These are phyloP conservation scores for Euphorbia peplus DNA, from an alignment of 345 rosid species.

Conservation along the genomic window DNA sequence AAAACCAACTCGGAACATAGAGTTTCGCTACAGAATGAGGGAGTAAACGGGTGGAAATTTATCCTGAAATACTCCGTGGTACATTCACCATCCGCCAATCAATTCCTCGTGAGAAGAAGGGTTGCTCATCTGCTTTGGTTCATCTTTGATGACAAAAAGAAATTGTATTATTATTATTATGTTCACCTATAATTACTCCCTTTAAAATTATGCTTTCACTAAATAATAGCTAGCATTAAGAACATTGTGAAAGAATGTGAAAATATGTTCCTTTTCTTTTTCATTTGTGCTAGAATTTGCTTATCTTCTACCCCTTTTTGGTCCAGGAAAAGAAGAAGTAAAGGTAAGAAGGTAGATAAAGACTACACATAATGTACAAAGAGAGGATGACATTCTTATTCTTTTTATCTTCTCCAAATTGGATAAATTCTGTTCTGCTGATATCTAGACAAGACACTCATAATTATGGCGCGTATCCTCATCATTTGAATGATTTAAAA, in stretches of 20 bases:
- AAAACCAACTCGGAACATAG: conserved; percentile 47
- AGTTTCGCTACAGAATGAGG: conserved; percentile 52
- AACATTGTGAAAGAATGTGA: too few relatives aligned
- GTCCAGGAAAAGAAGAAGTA: neutral
- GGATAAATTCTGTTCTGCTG: conserved; percentile 2
- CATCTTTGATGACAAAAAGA: conserved; percentile 31
- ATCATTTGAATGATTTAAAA: too few relatives aligned
- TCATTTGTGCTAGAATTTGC: conserved; percentile 17
- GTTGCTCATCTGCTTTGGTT: conserved; percentile 22
- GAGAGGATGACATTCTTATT: conserved; percentile 27
- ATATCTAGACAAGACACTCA: too few relatives aligned
- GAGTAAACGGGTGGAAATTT: conserved; percentile 51
- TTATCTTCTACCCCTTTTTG: neutral
- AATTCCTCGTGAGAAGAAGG: too few relatives aligned
- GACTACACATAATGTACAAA: neutral
- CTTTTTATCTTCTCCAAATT: conserved; percentile 18
- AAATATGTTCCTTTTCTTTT: conserved; percentile 10
- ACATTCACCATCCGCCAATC: conserved; percentile 49
- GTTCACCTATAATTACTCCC: too few relatives aligned
- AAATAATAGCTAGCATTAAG: too few relatives aligned
- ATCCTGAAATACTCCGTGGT: conserved; percentile 43
- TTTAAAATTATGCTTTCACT: too few relatives aligned
- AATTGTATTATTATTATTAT: too few relatives aligned
- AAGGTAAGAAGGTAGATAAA: neutral
- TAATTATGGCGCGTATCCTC: too few relatives aligned